Evolutionary conservation across 106 monocot species (phyloP).

Genomic region (Apostasia ramifera): DNA sequence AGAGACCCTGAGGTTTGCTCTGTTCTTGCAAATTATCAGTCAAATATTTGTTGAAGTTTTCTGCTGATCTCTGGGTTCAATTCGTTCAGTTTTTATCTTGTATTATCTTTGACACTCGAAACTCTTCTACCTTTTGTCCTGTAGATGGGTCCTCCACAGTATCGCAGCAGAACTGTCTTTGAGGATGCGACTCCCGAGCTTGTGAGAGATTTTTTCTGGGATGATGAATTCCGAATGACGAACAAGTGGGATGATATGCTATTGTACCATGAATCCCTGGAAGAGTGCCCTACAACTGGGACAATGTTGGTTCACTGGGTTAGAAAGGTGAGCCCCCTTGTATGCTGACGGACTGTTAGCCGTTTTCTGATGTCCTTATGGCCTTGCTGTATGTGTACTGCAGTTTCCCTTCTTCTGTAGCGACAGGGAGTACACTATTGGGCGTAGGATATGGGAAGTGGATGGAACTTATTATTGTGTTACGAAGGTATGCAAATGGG

Average conservation of each 20-base stretch:
- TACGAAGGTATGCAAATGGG: slow-evolving; percentile 54
- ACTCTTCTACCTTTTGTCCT: slow-evolving; percentile 10
- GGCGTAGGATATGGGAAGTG: slow-evolving; percentile 72
- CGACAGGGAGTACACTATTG: slow-evolving; percentile 82
- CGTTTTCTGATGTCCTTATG: slow-evolving; percentile 5
- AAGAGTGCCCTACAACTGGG: slow-evolving; percentile 68
- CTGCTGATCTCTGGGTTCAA: not conserved
- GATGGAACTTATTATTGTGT: slow-evolving; percentile 68
- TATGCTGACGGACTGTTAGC: not conserved
- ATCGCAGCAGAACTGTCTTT: slow-evolving; percentile 82
- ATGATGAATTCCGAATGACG: slow-evolving; percentile 71
- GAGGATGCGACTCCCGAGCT: slow-evolving; percentile 71
- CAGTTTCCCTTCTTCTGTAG: slow-evolving; percentile 96
- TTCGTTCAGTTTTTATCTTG: not conserved
- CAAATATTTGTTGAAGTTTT: not conserved
- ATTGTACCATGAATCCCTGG: slow-evolving; percentile 53
- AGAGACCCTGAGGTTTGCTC: slow-evolving; percentile 62
- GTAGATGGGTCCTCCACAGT: slow-evolving; percentile 72
- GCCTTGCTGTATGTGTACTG: slow-evolving; percentile 6
- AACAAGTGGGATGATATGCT: slow-evolving; percentile 98
- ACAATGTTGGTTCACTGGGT: slow-evolving; percentile 85
- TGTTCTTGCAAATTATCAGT: not conserved
- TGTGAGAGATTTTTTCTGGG: slow-evolving; percentile 93
- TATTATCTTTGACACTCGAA: not conserved
- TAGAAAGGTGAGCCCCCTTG: slow-evolving; percentile 48